Evolutionary conservation across 352 stramenopile species (phyloP), one percentile per base, ranked within the genome.

Genomic region (Pythium aphanidermatum): DNA sequence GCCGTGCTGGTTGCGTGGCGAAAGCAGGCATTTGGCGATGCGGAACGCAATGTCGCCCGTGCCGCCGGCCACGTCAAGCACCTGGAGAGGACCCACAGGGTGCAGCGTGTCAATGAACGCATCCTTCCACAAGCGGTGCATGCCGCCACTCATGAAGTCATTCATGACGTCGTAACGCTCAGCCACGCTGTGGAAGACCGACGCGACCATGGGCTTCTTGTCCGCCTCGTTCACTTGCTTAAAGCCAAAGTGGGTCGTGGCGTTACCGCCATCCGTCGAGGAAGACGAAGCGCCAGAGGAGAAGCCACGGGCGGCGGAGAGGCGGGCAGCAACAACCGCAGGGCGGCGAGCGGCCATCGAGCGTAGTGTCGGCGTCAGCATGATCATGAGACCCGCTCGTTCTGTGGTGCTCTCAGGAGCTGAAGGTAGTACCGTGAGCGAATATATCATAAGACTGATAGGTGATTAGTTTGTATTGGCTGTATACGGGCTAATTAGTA

Each of bases 11-110:
- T 68, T 58, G 30, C 65, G 55, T 26, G 46, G 30, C 20, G 58
- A 41, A 38, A 64, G 30, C 30, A 92, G 62, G 2, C 63, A 58
- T 38, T 98, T 74, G 2, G 96, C 74, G 34, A 98, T 97, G 43
- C 96, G 95, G 78, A 99, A 99, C 2, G 95, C 94, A 52, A 99
- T 97, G 68, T 99, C 97, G 41, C 96, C 97, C 9, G 97, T 99
- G 42, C 97, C 97, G 24, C 97, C 97, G 26, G 96, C 97, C n/a
- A 99, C 91, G 67, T 99, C 96, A 21, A 99, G 65, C 39, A 84
- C 79, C 32, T 69, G 65, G 8, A 95, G 64, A 7, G 79, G 77
- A 0, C 77, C 77, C 19, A 92, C 63, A 0, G 83, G 83, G 42
- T 88, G 70, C 36, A 95, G 51, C 58, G 74, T 84, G 48, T 92